phyloP scores from a whole-genome alignment of 2,329 filamentous ascomycete genomes.

The Penicillium aurantiogriseum region DNA sequence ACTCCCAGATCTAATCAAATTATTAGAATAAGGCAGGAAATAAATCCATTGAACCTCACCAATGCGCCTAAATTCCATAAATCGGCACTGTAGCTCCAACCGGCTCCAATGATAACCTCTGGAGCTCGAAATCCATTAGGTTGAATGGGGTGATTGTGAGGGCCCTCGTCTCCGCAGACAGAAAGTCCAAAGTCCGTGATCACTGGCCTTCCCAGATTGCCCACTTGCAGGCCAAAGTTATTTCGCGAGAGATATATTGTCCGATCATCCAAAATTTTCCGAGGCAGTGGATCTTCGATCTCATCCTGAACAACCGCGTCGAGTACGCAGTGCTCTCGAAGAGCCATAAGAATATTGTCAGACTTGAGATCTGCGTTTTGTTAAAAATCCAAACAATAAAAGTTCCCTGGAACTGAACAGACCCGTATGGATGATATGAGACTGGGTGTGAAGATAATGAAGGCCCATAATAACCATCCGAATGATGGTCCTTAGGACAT shows the following conservation, averaged over 20 bases:
- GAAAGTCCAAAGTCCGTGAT: background rate
- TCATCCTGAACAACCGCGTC: slow-evolving; percentile 20
- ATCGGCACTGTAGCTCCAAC: slow-evolving; percentile 34
- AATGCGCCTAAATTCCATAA: slow-evolving; percentile 37
- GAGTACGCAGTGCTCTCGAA: slow-evolving; percentile 27
- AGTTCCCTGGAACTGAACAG: background rate
- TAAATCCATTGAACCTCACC: slow-evolving; percentile 15
- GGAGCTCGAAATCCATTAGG: slow-evolving; percentile 33
- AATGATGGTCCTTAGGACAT: too few relatives aligned
- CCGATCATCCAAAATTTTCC: slow-evolving; percentile 28
- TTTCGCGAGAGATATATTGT: slow-evolving; percentile 33
- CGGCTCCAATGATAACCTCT: slow-evolving; percentile 31
- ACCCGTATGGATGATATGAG: slow-evolving; percentile 44
- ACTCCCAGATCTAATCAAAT: slow-evolving; percentile 25
- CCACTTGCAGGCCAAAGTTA: slow-evolving; percentile 24
- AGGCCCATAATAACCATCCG: slow-evolving; percentile 33
- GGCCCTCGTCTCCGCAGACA: background rate
- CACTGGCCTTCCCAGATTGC: slow-evolving; percentile 1
- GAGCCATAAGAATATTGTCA: slow-evolving; percentile 39
- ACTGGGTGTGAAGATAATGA: slow-evolving; percentile 43
- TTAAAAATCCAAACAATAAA: background rate
- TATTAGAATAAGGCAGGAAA: background rate
- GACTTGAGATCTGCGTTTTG: slow-evolving; percentile 37
- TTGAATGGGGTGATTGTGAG: slow-evolving; percentile 42
- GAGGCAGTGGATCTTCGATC: slow-evolving; percentile 21